Evolutionary conservation across 805 yeast genomes (phyloP).

Genomic region (Sungouiella thailandica): DNA sequence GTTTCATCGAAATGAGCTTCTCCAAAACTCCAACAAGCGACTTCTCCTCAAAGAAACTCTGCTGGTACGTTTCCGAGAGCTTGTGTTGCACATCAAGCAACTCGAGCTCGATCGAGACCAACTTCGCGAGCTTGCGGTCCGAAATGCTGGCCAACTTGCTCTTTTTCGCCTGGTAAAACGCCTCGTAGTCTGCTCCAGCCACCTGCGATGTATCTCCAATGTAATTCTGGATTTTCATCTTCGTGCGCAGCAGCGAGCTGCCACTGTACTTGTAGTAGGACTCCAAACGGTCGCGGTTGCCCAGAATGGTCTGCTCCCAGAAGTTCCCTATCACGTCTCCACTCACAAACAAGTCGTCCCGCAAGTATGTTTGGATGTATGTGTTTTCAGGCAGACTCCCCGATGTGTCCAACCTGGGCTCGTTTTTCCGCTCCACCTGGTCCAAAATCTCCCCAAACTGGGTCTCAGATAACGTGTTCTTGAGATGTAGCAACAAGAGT

Average conservation of each 20-base stretch:
- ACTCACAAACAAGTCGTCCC: constrained; percentile 22
- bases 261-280: constrained; percentile 30
- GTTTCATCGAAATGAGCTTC: constrained; percentile 37
- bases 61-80: constrained; percentile 30
- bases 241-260: constrained; percentile 17
- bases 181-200: constrained; percentile 9
- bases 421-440: constrained; percentile 31
- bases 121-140: constrained; percentile 16
- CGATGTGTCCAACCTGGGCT: constrained; percentile 26
- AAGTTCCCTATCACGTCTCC: constrained; percentile 37
- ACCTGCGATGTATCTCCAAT: constrained; percentile 10
- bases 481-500: constrained; percentile 51
- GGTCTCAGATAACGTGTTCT: constrained; percentile 52
- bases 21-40: constrained; percentile 23
- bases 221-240: constrained; percentile 15
- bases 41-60: constrained; percentile 22
- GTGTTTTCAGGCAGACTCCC: neutral
- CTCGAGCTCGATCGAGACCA: constrained; percentile 25
- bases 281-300: constrained; percentile 17
- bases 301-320: constrained; percentile 31
- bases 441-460: constrained; percentile 67
- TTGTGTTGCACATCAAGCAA: constrained; percentile 28
- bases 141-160: constrained; percentile 14
- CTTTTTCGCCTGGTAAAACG: constrained; percentile 21
- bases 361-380: constrained; percentile 12